Evolutionary conservation across 2,329 filamentous ascomycete genomes (phyloP).

Genomic region (Byssoonygena ceratinophila): DNA sequence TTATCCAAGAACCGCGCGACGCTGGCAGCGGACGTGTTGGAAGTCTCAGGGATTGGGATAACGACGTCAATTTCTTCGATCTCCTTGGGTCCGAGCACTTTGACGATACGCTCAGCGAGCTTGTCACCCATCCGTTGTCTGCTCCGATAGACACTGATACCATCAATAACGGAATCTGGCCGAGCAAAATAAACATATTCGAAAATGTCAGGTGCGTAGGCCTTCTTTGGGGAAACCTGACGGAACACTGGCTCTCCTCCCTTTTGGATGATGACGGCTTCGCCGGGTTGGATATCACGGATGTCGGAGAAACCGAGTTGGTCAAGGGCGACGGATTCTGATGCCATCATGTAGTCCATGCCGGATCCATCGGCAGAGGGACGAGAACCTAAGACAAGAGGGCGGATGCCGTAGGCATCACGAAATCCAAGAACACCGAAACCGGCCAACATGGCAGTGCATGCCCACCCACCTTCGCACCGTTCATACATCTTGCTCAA

Average conservation of each 20-base stretch:
- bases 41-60: slow-evolving; percentile 75
- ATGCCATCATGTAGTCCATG: slow-evolving; percentile 82
- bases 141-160: slow-evolving; percentile 74
- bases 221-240: slow-evolving; percentile 57
- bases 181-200: slow-evolving; percentile 82
- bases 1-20: slow-evolving; percentile 66
- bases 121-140: slow-evolving; percentile 78
- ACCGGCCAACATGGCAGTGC: slow-evolving; percentile 70
- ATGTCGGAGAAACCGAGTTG: slow-evolving; percentile 73
- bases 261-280: slow-evolving; percentile 78
- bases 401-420: slow-evolving; percentile 71
- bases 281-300: slow-evolving; percentile 65
- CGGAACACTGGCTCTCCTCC: slow-evolving; percentile 61
- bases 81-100: slow-evolving; percentile 56
- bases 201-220: slow-evolving; percentile 76
- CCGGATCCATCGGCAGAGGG: slow-evolving; percentile 54
- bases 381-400: slow-evolving; percentile 66
- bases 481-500: slow-evolving; percentile 61
- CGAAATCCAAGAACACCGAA: slow-evolving; percentile 72
- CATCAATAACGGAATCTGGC: slow-evolving; percentile 73
- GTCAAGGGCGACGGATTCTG: slow-evolving; percentile 71
- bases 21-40: slow-evolving; percentile 66
- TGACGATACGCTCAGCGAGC: slow-evolving; percentile 61
- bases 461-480: slow-evolving; percentile 67
- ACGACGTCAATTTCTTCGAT: slow-evolving; percentile 68